These are phyloP conservation scores for Saksenaea vasiformis DNA, from an alignment of 371 early-diverging fungal species.

Conservation along the genomic window DNA sequence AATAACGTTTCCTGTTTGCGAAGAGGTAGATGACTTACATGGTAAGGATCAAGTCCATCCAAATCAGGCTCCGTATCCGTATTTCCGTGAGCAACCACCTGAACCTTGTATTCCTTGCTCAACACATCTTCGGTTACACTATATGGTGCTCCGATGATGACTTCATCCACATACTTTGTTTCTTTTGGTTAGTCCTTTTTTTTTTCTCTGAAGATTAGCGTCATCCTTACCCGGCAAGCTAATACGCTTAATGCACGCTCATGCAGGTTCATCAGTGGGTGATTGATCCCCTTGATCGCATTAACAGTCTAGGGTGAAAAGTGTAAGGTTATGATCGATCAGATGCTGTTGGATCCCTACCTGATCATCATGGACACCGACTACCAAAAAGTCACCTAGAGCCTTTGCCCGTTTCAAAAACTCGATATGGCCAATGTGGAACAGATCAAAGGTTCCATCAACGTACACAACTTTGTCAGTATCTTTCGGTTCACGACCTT, in stretches of 20 bases:
- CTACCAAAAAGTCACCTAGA: constrained; percentile 88
- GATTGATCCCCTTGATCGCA: constrained; percentile 83
- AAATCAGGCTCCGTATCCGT: constrained; percentile 63
- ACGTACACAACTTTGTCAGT: constrained; percentile 84
- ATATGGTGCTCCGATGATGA: constrained; percentile 90
- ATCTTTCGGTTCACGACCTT: constrained; percentile 72
- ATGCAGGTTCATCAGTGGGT: constrained; percentile 93
- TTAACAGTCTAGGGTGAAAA: constrained; percentile 69
- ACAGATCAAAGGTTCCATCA: constrained; percentile 96
- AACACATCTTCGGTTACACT: constrained; percentile 80
- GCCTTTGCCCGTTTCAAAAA: constrained; percentile 87
- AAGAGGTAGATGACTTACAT: constrained; percentile 29
- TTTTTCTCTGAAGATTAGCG: not conserved
- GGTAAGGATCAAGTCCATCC: constrained; percentile 84
- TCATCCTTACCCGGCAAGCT: constrained; percentile 73
- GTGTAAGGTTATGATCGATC: not conserved
- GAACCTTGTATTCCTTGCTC: constrained; percentile 80
- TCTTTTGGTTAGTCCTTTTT: not conserved
- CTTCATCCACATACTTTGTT: constrained; percentile 82
- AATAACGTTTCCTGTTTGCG: not conserved
- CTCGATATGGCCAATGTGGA: constrained; percentile 96
- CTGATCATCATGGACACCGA: constrained; percentile 93
- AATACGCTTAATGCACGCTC: constrained; percentile 90
- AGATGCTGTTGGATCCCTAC: constrained; percentile 22
- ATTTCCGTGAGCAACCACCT: constrained; percentile 78